Conservation (phyloP, 106 monocot genomes). For the Dendrobium chrysotoxum region DNA sequence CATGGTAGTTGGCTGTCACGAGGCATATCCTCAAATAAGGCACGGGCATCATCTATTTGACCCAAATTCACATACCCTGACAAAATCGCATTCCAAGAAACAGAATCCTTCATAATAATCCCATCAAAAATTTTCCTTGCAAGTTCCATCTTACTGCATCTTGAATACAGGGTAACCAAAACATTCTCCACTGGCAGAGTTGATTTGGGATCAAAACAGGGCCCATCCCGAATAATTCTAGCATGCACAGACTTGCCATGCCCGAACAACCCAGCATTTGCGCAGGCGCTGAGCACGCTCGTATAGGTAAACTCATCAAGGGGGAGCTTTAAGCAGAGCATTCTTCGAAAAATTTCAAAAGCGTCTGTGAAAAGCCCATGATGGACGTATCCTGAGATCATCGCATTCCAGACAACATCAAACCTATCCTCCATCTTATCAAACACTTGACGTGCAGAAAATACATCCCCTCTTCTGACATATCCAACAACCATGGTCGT, state of each 20-base stretch:
- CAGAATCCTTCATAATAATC: conserved; percentile 56
- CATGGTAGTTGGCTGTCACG: conserved; percentile 56
- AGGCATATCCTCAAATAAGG: conserved; percentile 54
- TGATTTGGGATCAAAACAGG: conserved; percentile 34
- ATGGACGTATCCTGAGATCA: conserved; percentile 92
- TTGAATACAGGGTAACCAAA: conserved; percentile 69
- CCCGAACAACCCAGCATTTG: conserved; percentile 36
- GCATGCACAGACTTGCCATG: conserved; percentile 77
- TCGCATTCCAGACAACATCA: conserved; percentile 91
- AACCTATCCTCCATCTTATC: conserved; percentile 52
- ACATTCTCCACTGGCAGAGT: conserved; percentile 64
- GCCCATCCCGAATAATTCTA: conserved; percentile 40
- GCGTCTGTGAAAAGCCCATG: conserved; percentile 50
- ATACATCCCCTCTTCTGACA: conserved; percentile 44
- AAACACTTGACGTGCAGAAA: conserved; percentile 45
- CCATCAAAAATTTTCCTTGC: conserved; percentile 56
- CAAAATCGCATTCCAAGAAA: conserved; percentile 93
- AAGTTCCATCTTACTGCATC: conserved; percentile 34
- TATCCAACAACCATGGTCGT: conserved; percentile 82
- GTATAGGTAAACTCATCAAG: conserved; percentile 91
- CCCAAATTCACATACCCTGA: conserved; percentile 54
- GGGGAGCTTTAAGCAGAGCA: conserved; percentile 32
- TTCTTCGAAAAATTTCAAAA: conserved; percentile 63
- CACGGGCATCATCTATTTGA: conserved; percentile 34
- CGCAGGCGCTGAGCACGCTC: conserved; percentile 76